Percentiles rank a stretch among this genome's conserved stretches.
These are phyloP conservation scores for Wallacemonas sp. DNA, from an alignment of 208 protist genomes.

Conservation along the genomic window DNA sequence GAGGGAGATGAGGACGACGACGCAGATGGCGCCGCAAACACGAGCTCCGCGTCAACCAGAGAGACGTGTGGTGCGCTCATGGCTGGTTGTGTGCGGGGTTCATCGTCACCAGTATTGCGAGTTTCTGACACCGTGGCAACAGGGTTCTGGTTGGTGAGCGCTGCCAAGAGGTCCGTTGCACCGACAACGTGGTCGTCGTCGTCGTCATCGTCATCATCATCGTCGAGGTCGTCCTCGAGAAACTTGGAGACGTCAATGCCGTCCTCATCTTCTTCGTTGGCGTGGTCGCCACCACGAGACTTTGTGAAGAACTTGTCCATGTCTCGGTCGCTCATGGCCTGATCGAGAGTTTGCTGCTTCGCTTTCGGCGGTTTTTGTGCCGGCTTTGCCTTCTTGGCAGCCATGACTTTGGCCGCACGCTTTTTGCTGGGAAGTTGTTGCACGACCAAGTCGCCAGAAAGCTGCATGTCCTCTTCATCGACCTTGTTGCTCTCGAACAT, in stretches of 20 bases:
- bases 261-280: conserved; percentile 47
- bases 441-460: conserved; percentile 27
- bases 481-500: conserved; percentile 50
- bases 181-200: not conserved
- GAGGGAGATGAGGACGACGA: too few relatives aligned
- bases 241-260: conserved; percentile 50
- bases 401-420: conserved; percentile 9
- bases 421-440: conserved; percentile 37
- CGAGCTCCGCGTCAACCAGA: conserved; percentile 25
- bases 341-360: conserved; percentile 72
- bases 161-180: conserved; percentile 22
- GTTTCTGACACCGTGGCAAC: not conserved
- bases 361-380: conserved; percentile 19
- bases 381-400: conserved; percentile 23
- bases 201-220: conserved; percentile 39
- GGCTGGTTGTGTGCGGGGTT: too few relatives aligned
- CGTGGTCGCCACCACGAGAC: too few relatives aligned
- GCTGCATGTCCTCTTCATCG: conserved; percentile 17
- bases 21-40: conserved; percentile 20
- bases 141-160: conserved; percentile 7
- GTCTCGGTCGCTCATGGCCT: conserved; percentile 63
- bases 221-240: conserved; percentile 41
- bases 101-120: too few relatives aligned
- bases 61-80: too few relatives aligned
- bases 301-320: conserved; percentile 65